These are phyloP conservation scores for Mucor plumbeus DNA, from an alignment of 371 early-diverging fungal genomes.

Conservation along the genomic window DNA sequence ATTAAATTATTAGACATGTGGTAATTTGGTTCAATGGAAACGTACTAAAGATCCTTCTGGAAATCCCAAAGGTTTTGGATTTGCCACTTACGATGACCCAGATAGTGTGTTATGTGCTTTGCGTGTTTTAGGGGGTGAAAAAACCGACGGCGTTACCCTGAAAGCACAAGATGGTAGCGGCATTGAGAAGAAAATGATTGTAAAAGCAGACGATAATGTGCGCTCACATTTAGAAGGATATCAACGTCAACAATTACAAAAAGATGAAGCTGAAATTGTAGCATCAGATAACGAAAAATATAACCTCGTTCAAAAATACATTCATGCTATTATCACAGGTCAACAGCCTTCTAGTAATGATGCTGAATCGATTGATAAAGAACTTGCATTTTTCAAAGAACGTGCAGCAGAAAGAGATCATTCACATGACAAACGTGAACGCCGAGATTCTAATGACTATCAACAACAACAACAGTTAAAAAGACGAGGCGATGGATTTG, in stretches of 20 bases:
- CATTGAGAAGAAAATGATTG: slow-evolving; percentile 65
- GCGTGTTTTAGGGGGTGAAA: slow-evolving; percentile 70
- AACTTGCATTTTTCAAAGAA: slow-evolving; percentile 70
- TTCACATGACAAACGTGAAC: slow-evolving; percentile 42
- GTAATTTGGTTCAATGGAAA: slow-evolving; percentile 73
- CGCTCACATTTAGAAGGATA: slow-evolving; percentile 67
- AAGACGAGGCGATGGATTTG: slow-evolving; percentile 37
- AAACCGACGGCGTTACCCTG: slow-evolving; percentile 51
- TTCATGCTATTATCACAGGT: slow-evolving; percentile 46
- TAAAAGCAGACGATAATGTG: slow-evolving; percentile 77
- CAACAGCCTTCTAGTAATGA: slow-evolving; percentile 20
- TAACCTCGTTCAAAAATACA: slow-evolving; percentile 16
- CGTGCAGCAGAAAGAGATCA: slow-evolving; percentile 66
- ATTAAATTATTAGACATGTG: slow-evolving; percentile 31
- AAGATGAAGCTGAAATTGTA: slow-evolving; percentile 14
- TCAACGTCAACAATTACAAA: slow-evolving; percentile 48
- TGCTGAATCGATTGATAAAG: slow-evolving; percentile 59
- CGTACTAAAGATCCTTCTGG: slow-evolving; percentile 72
- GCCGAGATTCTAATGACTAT: slow-evolving; percentile 23
- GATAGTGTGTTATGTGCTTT: slow-evolving; percentile 72
- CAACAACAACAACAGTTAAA: not conserved
- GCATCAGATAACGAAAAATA: slow-evolving; percentile 20
- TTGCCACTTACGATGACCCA: slow-evolving; percentile 78
- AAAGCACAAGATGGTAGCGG: slow-evolving; percentile 65
- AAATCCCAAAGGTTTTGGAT: slow-evolving; percentile 80